phyloP scores from a whole-genome alignment of 2,329 filamentous ascomycete genomes.

The Dactylellina leptospora region DNA sequence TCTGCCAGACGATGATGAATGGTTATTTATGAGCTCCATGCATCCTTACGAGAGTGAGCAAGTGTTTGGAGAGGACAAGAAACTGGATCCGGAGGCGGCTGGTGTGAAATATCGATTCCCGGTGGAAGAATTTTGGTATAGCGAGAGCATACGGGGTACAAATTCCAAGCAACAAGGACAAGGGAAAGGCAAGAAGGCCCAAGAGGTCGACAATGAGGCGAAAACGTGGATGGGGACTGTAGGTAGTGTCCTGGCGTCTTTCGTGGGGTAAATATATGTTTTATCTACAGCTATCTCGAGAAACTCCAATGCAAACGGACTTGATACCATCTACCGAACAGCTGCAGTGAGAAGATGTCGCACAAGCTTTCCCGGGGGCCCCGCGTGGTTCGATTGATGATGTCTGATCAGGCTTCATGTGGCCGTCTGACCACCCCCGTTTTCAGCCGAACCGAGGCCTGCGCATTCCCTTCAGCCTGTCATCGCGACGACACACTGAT shows the following conservation, averaged over 20 bases:
- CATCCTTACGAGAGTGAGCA: conserved; percentile 44
- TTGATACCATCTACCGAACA: too few relatives aligned
- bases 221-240: conserved; percentile 39
- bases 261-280: conserved; percentile 37
- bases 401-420: too few relatives aligned
- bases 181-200: not conserved
- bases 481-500: conserved; percentile 3
- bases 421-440: too few relatives aligned
- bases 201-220: not conserved
- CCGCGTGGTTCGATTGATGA: too few relatives aligned
- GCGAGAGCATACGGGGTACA: conserved; percentile 15
- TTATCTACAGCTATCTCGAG: too few relatives aligned
- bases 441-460: conserved; percentile 53
- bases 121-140: conserved; percentile 46
- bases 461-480: not conserved
- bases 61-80: conserved; percentile 40
- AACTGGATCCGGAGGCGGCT: conserved; percentile 32
- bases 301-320: too few relatives aligned
- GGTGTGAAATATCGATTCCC: conserved; percentile 39
- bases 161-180: not conserved
- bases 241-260: conserved; percentile 41
- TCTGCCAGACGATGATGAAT: conserved; percentile 48
- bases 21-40: conserved; percentile 49
- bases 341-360: too few relatives aligned
- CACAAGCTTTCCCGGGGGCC: too few relatives aligned